Evolutionary conservation across 73 alveolate species (phyloP), one percentile per base, ranked within the genome.

Genomic region (Stentor roeselii): DNA sequence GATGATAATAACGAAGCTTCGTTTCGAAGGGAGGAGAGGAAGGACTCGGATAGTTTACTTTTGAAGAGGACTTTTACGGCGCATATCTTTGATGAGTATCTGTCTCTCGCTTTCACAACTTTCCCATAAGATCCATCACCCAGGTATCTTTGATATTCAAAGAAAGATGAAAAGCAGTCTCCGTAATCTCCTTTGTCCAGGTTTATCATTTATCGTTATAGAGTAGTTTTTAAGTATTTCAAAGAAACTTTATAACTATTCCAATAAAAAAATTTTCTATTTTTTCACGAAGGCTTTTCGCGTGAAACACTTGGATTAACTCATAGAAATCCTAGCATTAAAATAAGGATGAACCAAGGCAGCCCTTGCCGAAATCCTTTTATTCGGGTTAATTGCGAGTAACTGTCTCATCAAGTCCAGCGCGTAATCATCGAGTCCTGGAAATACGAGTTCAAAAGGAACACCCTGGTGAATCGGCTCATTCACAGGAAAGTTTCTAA

Each of bases 261-360:
- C n/a, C n/a, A n/a, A n/a, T n/a, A n/a, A n/a, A n/a, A n/a, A n/a
- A n/a, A n/a, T n/a, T n/a, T n/a, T n/a, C n/a, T n/a, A n/a, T n/a
- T n/a, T n/a, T n/a, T n/a, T n/a, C n/a, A n/a, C n/a, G n/a, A n/a
- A n/a, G n/a, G n/a, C n/a, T n/a, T n/a, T n/a, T n/a, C n/a, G n/a
- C n/a, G n/a, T n/a, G n/a, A n/a, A n/a, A n/a, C n/a, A n/a, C n/a
- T n/a, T n/a, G n/a, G n/a, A n/a, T n/a, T n/a, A n/a, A n/a, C n/a
- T n/a, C n/a, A n/a, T n/a, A 50, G 67, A 50, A 50, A 11, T 50
- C 6, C 6, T 11, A 76, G 95, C 99, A 83, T 93, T 95, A 84
- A 96, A 95, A 90, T 88, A 96, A 31, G 99, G 99, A 92, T 96
- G 99, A 75, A 88, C 82, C 84, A 96, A 67, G 35, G 99, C 99